Conservation (phyloP, 2,329 filamentous ascomycete genomes). For the Sclerotinia spermophila region DNA sequence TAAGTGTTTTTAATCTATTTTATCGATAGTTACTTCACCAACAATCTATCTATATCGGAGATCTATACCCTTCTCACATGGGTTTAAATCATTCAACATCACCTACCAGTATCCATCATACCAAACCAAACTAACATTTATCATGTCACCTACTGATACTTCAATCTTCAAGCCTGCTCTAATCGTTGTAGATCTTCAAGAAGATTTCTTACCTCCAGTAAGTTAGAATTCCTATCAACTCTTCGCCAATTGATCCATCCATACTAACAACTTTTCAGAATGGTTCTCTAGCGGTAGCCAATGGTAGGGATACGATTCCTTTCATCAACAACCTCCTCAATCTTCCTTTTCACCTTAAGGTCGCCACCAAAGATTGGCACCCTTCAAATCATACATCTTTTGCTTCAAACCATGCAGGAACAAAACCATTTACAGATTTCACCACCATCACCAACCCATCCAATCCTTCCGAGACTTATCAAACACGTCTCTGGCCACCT, state of each 20-base stretch:
- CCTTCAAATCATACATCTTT: constrained; percentile 83
- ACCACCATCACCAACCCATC: constrained; percentile 64
- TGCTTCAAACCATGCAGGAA: constrained; percentile 68
- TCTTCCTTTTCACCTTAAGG: constrained; percentile 66
- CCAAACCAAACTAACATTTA: neutral
- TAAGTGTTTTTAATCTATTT: neutral
- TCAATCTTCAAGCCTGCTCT: constrained; percentile 50
- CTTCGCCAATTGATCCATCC: neutral
- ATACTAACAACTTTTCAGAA: constrained; percentile 48
- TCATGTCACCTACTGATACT: constrained; percentile 2
- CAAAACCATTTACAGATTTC: constrained; percentile 63
- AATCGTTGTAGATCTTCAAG: constrained; percentile 82
- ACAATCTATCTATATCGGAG: neutral
- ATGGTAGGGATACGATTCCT: constrained; percentile 66
- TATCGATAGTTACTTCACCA: neutral
- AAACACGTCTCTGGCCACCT: constrained; percentile 76
- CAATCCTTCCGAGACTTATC: constrained; percentile 59
- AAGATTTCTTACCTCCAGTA: constrained; percentile 92
- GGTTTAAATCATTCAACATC: neutral
- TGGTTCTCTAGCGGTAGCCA: constrained; percentile 77
- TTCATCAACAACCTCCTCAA: constrained; percentile 71
- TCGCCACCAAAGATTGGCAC: constrained; percentile 94
- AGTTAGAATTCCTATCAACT: constrained; percentile 37
- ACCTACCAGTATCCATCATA: neutral
- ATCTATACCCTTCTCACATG: neutral